phyloP scores from a whole-genome alignment of 257 asterid species.

The Gynochthodes officinalis region DNA sequence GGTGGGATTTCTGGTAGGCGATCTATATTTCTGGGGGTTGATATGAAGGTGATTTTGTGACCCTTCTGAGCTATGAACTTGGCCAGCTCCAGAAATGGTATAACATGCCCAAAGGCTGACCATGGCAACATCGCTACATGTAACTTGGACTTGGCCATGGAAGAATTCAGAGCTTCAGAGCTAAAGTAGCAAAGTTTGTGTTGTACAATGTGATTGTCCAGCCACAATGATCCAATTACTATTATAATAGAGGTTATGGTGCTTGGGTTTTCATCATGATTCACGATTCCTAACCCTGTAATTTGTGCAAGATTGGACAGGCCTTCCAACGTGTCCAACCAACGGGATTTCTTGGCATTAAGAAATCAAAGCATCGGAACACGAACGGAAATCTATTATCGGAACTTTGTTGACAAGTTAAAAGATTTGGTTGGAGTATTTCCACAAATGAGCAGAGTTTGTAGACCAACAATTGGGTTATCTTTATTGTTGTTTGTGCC shows the following conservation, averaged over 20 bases:
- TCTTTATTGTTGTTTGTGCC: too few relatives aligned
- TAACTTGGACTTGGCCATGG: neutral
- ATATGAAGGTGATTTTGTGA: slow-evolving; percentile 19
- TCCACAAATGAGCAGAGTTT: too few relatives aligned
- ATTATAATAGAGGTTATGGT: neutral
- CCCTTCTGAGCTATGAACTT: slow-evolving; percentile 19
- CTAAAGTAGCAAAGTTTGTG: neutral
- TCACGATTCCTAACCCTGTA: neutral
- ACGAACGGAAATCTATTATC: too few relatives aligned
- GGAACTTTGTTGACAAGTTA: too few relatives aligned
- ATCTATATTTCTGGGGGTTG: slow-evolving; percentile 23
- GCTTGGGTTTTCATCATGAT: neutral
- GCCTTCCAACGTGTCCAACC: neutral
- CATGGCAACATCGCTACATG: slow-evolving; percentile 20
- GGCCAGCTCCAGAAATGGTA: slow-evolving; percentile 18
- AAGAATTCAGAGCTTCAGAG: neutral
- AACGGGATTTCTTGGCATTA: neutral
- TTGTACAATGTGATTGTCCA: too few relatives aligned
- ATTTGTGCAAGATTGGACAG: neutral
- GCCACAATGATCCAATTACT: neutral
- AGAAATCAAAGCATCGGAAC: too few relatives aligned
- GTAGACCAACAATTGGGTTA: too few relatives aligned
- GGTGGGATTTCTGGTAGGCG: slow-evolving; percentile 32
- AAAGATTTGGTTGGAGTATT: too few relatives aligned
- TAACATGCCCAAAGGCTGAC: slow-evolving; percentile 25